Evolutionary conservation across 2,329 filamentous ascomycete species (phyloP), one percentile per base, ranked within the genome.

Genomic region (Exophiala mesophila): DNA sequence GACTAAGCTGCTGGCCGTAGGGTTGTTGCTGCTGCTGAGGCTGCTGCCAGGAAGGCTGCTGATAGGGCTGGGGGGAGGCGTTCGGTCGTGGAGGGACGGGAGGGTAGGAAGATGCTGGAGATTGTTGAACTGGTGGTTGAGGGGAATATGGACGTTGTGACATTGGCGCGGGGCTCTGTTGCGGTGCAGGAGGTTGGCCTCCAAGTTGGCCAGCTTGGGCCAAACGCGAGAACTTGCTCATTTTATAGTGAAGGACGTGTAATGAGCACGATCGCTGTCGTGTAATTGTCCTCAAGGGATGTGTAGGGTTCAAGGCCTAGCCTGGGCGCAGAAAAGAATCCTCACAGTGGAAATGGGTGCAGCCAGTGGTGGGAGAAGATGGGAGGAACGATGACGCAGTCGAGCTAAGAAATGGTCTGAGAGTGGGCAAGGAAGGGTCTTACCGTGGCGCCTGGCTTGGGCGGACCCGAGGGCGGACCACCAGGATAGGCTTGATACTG

Each of bases 401-500:
- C 49, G 36, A 36, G 43, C 42, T 40, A 48, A 49, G 40, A 42
- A 45, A 49, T 31, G 36, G 37, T 44, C 16, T 32, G 36, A 45
- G 45, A 37, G 36, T 42, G 31, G 33, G 32, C 31, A 28, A 21
- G 41, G 46, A 32, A 45, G 38, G 32, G 33, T 52, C 61, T 64
- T 62, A 63, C 62, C 58, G 48, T 47, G 41, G 55, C 56, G 56
- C 58, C 55, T 37, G 43, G 42, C 32, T 28, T 31, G 7, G 41
- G 42, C 41, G 34, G 37, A 45, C 41, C 45, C 49, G 57, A 56
- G 37, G 52, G 56, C 55, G 62, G 60, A 32, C 50, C 59, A 55
- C 68, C 70, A 55, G 68, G 70, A 59, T 74, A 79, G 52, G 75
- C 70, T 65, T 78, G 74, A 63, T 79, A 78, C 57, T 70, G 66